Percentiles rank a stretch among this genome's conserved stretches.
Conservation (phyloP, 139 green algal genomes). For the Picochlorum sp. region DNA sequence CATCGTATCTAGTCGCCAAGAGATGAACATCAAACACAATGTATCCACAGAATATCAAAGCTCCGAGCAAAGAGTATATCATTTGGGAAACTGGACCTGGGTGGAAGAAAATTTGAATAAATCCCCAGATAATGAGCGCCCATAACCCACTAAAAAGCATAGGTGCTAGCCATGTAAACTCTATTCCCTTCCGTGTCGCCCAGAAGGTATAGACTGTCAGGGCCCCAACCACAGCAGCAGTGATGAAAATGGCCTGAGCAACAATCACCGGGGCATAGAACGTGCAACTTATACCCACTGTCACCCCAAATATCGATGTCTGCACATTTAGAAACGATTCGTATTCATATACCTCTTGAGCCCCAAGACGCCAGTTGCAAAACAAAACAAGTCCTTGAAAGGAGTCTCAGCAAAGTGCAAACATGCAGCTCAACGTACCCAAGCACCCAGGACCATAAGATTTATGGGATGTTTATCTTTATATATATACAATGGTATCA, state of each 20-base stretch:
- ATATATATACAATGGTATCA: conserved; percentile 32
- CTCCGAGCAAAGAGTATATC: conserved; percentile 48
- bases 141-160: conserved; percentile 46
- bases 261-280: conserved; percentile 42
- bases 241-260: conserved; percentile 24
- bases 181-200: conserved; percentile 36
- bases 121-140: conserved; percentile 38
- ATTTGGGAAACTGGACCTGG: conserved; percentile 22
- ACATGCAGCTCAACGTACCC: conserved; percentile 16
- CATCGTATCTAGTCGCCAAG: conserved; percentile 22
- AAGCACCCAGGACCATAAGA: conserved; percentile 38
- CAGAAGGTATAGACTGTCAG: conserved; percentile 62
- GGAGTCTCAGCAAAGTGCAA: not conserved
- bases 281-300: conserved; percentile 30
- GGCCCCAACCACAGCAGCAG: conserved; percentile 20
- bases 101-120: conserved; percentile 55
- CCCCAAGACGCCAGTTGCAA: too few relatives aligned
- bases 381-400: not conserved
- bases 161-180: conserved; percentile 40
- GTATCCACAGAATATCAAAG: conserved; percentile 51
- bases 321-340: conserved; percentile 5
- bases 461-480: conserved; percentile 46
- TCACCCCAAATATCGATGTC: conserved; percentile 19
- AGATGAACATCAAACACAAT: conserved; percentile 45
- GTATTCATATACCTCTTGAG: not conserved